Percentiles rank a stretch among this genome's conserved stretches.
Evolutionary conservation across 306 rosid genomes (phyloP).

Genomic region (Chamaecrista fasciculata): DNA sequence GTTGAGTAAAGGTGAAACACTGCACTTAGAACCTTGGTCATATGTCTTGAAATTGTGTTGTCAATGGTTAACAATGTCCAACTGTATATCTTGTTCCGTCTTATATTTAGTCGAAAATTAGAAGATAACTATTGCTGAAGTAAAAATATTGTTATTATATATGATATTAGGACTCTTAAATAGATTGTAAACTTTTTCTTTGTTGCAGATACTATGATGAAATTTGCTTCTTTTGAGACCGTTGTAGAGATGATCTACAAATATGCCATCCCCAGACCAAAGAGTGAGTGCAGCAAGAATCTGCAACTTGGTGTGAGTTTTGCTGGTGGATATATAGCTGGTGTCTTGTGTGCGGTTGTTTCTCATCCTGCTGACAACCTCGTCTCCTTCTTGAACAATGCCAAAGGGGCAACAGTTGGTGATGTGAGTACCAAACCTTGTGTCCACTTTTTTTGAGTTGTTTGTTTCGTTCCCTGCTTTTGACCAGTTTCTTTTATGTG

Average conservation of each 20-base stretch:
- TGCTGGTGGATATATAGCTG: constrained; percentile 93
- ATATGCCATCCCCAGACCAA: constrained; percentile 74
- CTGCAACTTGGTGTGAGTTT: constrained; percentile 95
- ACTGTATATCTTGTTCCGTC: neutral
- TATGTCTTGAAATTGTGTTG: neutral
- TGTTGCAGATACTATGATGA: constrained; percentile 91
- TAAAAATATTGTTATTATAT: constrained; percentile 12
- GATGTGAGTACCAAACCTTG: constrained; percentile 59
- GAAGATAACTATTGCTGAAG: neutral
- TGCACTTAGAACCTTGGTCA: neutral
- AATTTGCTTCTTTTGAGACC: constrained; percentile 93
- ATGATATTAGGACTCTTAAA: neutral
- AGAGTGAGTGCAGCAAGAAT: constrained; percentile 76
- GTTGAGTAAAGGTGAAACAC: neutral
- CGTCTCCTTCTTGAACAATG: constrained; percentile 94
- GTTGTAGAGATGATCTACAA: constrained; percentile 77
- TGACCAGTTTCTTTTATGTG: constrained; percentile 21
- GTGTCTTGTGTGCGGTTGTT: constrained; percentile 89
- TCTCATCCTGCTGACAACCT: constrained; percentile 99
- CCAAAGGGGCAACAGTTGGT: constrained; percentile 93
- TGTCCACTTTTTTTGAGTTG: neutral
- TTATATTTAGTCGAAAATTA: neutral
- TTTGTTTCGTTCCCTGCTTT: neutral
- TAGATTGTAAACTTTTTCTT: neutral
- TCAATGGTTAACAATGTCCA: neutral